Evolutionary conservation across 2,329 filamentous ascomycete genomes (phyloP).

Genomic region (Lasiodiplodia theobromae): DNA sequence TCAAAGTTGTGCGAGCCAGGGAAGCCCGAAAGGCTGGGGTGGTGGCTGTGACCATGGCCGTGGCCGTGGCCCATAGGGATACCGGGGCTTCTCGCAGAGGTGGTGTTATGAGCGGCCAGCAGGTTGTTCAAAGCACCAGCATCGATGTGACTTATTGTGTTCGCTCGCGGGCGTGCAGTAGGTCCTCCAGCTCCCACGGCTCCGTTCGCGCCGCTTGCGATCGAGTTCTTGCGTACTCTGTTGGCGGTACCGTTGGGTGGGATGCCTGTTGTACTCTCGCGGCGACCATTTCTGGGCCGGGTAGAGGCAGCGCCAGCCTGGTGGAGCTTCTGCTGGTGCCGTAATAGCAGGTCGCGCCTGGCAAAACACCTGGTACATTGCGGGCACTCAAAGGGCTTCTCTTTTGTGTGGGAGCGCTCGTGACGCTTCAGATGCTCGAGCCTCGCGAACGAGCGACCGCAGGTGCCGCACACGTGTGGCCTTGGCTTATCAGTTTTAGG

Average conservation of each 20-base stretch:
- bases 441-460: slow-evolving; percentile 89
- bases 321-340: slow-evolving; percentile 98
- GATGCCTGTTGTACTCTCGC: slow-evolving; percentile 83
- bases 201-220: slow-evolving; percentile 66
- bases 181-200: slow-evolving; percentile 55
- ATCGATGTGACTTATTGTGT: slow-evolving; percentile 96
- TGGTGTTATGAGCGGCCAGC: slow-evolving; percentile 65
- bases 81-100: slow-evolving; percentile 53
- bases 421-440: slow-evolving; percentile 97
- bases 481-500: slow-evolving; percentile 97
- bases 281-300: slow-evolving; percentile 79
- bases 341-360: slow-evolving; percentile 84
- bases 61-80: slow-evolving; percentile 50
- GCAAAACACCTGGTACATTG: slow-evolving; percentile 96
- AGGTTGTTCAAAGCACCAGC: slow-evolving; percentile 73
- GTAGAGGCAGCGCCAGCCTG: slow-evolving; percentile 89
- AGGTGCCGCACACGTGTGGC: slow-evolving; percentile 92
- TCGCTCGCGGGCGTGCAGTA: slow-evolving; percentile 78
- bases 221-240: slow-evolving; percentile 90
- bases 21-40: slow-evolving; percentile 76
- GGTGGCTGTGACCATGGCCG: slow-evolving; percentile 62
- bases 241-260: slow-evolving; percentile 68
- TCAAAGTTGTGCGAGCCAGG: slow-evolving; percentile 63
- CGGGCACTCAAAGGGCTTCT: slow-evolving; percentile 97
- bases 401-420: slow-evolving; percentile 96